phyloP scores from a whole-genome alignment of 495 filamentous ascomycete genomes.

The Aspergillus conjunctus region DNA sequence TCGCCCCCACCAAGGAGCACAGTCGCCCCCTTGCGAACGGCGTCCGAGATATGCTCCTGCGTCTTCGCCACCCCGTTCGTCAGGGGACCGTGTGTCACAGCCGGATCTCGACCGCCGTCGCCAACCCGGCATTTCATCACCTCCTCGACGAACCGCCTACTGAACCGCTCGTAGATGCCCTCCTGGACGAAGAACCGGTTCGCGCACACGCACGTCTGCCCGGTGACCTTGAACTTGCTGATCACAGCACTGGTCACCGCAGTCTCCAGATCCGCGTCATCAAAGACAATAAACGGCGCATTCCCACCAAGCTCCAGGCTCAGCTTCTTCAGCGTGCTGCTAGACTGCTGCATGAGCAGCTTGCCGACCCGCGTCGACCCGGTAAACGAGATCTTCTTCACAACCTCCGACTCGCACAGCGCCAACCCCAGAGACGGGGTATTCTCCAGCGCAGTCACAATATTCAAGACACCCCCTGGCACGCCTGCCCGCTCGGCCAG shows the following conservation, averaged over 20 bases:
- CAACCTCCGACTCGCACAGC: slow-evolving; percentile 41
- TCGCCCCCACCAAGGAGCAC: slow-evolving; percentile 24
- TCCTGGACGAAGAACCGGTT: slow-evolving; percentile 64
- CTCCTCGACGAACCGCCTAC: slow-evolving; percentile 58
- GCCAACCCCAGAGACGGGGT: slow-evolving; percentile 44
- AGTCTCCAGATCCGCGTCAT: slow-evolving; percentile 52
- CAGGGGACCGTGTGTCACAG: slow-evolving; percentile 73
- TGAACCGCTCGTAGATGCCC: slow-evolving; percentile 48
- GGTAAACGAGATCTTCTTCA: slow-evolving; percentile 56
- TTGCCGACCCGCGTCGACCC: slow-evolving; percentile 53
- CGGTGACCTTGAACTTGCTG: slow-evolving; percentile 54
- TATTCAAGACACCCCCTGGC: slow-evolving; percentile 51
- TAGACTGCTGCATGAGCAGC: slow-evolving; percentile 52
- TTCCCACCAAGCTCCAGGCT: slow-evolving; percentile 58
- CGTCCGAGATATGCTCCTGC: slow-evolving; percentile 72
- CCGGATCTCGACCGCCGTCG: slow-evolving; percentile 55
- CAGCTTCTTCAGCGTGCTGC: slow-evolving; percentile 53
- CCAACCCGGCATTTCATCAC: slow-evolving; percentile 68
- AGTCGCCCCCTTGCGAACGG: slow-evolving; percentile 46
- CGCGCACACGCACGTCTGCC: slow-evolving; percentile 66
- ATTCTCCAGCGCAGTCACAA: slow-evolving; percentile 49
- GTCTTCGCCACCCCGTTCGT: slow-evolving; percentile 77
- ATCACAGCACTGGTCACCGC: slow-evolving; percentile 47
- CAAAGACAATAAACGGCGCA: slow-evolving; percentile 57
- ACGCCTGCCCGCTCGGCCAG: slow-evolving; percentile 54